phyloP scores from a whole-genome alignment of 2,329 filamentous ascomycete genomes.

The Plectosphaerella sp. region DNA sequence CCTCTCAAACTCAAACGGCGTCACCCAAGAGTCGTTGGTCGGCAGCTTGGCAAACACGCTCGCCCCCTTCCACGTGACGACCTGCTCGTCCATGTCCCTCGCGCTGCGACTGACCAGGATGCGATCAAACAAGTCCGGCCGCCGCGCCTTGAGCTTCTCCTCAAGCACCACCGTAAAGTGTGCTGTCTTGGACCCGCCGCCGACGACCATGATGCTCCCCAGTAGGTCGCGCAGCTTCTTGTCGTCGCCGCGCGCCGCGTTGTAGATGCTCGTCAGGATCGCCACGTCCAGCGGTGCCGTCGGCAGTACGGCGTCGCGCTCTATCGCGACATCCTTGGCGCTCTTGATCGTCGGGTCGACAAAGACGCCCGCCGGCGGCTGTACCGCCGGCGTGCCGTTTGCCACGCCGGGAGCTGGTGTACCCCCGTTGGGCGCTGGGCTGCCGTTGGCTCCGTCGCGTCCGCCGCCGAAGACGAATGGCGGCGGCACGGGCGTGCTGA shows the following conservation, averaged over 20 bases:
- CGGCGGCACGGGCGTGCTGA: constrained; percentile 60
- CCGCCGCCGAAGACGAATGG: constrained; percentile 51
- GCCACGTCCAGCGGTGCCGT: constrained; percentile 81
- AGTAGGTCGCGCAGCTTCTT: constrained; percentile 90
- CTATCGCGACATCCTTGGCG: constrained; percentile 52
- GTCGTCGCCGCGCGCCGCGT: constrained; percentile 84
- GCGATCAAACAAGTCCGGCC: constrained; percentile 55
- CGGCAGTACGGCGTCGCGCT: constrained; percentile 77
- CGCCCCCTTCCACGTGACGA: constrained; percentile 97
- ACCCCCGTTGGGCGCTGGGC: constrained; percentile 50
- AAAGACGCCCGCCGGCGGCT: constrained; percentile 40
- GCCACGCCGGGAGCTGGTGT: constrained; percentile 28
- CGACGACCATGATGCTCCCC: constrained; percentile 85
- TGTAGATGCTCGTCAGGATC: constrained; percentile 82
- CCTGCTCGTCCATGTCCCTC: constrained; percentile 91
- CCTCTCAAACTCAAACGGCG: constrained; percentile 80
- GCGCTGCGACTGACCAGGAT: constrained; percentile 68
- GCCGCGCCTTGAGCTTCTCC: constrained; percentile 66
- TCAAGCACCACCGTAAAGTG: constrained; percentile 81
- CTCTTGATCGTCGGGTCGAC: constrained; percentile 48
- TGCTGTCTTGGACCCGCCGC: constrained; percentile 76
- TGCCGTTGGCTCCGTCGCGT: constrained; percentile 40
- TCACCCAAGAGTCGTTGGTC: constrained; percentile 95
- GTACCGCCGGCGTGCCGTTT: constrained; percentile 20
- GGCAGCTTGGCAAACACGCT: constrained; percentile 91